Evolutionary conservation across 2,329 filamentous ascomycete species (phyloP).

Genomic region (Aureobasidium zeae): DNA sequence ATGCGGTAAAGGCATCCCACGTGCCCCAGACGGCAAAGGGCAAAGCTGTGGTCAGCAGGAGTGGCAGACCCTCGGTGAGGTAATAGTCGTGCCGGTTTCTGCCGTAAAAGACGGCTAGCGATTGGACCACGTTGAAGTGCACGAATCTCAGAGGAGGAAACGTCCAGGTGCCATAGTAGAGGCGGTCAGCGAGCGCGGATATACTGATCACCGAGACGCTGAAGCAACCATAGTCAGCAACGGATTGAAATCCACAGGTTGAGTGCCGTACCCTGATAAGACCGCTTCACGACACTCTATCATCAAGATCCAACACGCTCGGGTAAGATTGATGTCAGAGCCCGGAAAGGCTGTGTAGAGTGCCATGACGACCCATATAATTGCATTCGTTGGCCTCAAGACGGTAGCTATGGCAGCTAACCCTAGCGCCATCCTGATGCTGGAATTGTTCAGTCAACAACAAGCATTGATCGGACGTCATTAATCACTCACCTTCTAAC

Average conservation of each 20-base stretch:
- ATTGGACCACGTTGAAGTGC: conserved; percentile 81
- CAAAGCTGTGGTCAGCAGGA: conserved; percentile 73
- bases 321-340: not conserved
- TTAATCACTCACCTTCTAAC: not conserved
- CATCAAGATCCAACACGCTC: not conserved
- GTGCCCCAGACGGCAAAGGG: conserved; percentile 65
- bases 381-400: conserved; percentile 76
- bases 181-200: conserved; percentile 60
- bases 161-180: conserved; percentile 78
- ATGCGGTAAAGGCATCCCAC: conserved; percentile 37
- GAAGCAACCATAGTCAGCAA: not conserved
- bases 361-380: conserved; percentile 57
- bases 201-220: conserved; percentile 45
- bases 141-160: conserved; percentile 83
- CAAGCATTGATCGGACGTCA: not conserved
- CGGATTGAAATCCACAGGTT: not conserved
- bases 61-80: conserved; percentile 75
- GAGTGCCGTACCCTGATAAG: conserved; percentile 6
- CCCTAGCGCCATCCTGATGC: conserved; percentile 2
- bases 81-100: conserved; percentile 90
- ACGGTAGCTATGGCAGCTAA: conserved; percentile 69
- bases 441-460: not conserved
- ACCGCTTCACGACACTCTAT: conserved; percentile 8
- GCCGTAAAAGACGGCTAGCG: conserved; percentile 86
- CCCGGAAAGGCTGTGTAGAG: conserved; percentile 3